A percentile compares a stretch with the other conserved stretches of the same genome.
Conservation (phyloP, 2,329 filamentous ascomycete species). For the Lasiodiplodia sp. region DNA sequence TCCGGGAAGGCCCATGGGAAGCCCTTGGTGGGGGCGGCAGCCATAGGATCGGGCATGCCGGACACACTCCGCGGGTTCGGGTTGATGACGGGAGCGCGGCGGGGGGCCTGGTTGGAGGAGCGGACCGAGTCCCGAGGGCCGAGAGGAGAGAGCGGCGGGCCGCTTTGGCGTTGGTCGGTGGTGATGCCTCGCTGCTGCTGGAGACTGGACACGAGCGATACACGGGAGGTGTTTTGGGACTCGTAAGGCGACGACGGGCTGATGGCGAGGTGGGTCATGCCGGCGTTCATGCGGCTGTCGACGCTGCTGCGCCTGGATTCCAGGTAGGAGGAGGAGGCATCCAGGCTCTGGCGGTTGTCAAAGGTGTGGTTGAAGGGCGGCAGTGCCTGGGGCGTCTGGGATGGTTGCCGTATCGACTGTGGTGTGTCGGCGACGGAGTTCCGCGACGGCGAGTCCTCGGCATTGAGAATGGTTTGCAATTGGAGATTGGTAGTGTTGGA, state of each 20-base stretch:
- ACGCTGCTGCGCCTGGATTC: constrained; percentile 78
- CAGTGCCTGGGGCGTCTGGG: constrained; percentile 49
- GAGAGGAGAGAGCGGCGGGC: constrained; percentile 55
- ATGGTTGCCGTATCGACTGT: constrained; percentile 46
- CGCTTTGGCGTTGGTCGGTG: constrained; percentile 49
- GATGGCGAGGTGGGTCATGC: constrained; percentile 73
- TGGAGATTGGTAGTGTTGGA: constrained; percentile 57
- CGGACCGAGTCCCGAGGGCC: constrained; percentile 42
- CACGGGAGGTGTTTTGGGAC: constrained; percentile 78
- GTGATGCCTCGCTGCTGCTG: constrained; percentile 65
- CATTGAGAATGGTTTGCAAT: constrained; percentile 58
- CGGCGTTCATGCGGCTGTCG: constrained; percentile 78
- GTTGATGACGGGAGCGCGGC: constrained; percentile 77
- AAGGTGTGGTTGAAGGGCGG: constrained; percentile 66
- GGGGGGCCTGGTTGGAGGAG: constrained; percentile 50
- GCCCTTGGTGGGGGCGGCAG: constrained; percentile 80
- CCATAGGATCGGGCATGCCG: constrained; percentile 68
- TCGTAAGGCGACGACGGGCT: constrained; percentile 74
- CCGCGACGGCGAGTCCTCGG: constrained; percentile 57
- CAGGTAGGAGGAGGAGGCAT: constrained; percentile 55
- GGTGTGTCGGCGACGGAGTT: constrained; percentile 53
- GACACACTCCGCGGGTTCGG: constrained; percentile 68
- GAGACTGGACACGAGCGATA: constrained; percentile 74
- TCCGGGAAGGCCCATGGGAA: constrained; percentile 86
- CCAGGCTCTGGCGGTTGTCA: constrained; percentile 57